Conservation (phyloP, 129 eudicot genomes). For the sunflower (Helianthus annuus) region DNA sequence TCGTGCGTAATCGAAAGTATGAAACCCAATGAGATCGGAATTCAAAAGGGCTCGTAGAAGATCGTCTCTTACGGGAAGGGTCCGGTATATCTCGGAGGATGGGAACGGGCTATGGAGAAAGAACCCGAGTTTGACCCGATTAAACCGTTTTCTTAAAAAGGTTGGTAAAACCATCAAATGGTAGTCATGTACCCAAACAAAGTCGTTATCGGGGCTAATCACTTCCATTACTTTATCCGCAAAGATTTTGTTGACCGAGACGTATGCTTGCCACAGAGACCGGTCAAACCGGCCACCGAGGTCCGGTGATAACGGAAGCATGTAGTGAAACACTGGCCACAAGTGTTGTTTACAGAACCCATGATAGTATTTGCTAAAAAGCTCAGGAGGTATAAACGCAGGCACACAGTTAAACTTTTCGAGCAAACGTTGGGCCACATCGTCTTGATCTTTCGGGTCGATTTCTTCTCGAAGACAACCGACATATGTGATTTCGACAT, state of each 20-base stretch:
- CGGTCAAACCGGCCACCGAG: conserved; percentile 90
- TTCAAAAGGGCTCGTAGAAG: conserved; percentile 73
- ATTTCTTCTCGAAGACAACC: too few species aligned
- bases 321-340: conserved; percentile 89
- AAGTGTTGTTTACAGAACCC: conserved; percentile 84
- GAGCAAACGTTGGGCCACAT: too few species aligned
- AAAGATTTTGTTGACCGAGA: conserved; percentile 80
- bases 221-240: conserved; percentile 94
- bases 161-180: too few species aligned
- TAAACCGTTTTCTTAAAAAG: too few species aligned
- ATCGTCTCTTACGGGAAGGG: conserved; percentile 73
- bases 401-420: conserved; percentile 73
- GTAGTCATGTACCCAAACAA: conserved; percentile 76
- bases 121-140: too few species aligned
- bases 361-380: conserved; percentile 71
- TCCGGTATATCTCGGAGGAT: conserved; percentile 71
- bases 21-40: conserved; percentile 82
- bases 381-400: conserved; percentile 74
- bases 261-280: conserved; percentile 81
- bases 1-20: conserved; percentile 83
- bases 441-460: too few species aligned
- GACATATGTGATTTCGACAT: too few species aligned
- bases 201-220: conserved; percentile 83
- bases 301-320: conserved; percentile 88
- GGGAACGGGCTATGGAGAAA: too few species aligned